Conservation (phyloP, 805 yeast species). For the Brettanomyces anomalus region DNA sequence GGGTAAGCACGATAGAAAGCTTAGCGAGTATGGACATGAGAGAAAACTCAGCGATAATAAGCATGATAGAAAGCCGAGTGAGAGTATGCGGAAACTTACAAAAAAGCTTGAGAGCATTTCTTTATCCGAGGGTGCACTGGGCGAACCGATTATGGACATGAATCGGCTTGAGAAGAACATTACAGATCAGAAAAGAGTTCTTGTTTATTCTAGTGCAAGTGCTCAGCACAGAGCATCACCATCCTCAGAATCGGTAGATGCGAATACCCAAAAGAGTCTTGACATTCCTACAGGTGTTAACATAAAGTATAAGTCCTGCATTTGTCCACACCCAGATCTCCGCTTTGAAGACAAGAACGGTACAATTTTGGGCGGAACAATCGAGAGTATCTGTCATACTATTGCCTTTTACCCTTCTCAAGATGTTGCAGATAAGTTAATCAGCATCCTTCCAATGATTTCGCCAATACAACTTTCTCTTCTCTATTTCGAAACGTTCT, state of each 20-base stretch:
- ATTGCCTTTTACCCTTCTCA: conserved; percentile 44
- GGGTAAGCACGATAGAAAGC: background rate
- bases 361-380: conserved; percentile 39
- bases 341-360: conserved; percentile 40
- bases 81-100: background rate
- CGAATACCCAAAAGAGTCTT: background rate
- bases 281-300: background rate
- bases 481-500: conserved; percentile 29
- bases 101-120: background rate
- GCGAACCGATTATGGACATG: background rate
- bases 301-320: conserved; percentile 23
- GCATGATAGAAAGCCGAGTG: background rate
- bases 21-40: too few relatives aligned
- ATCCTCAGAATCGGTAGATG: background rate
- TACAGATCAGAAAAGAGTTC: background rate
- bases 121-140: background rate
- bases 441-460: conserved; percentile 46
- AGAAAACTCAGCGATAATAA: background rate
- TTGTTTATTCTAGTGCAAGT: too few relatives aligned
- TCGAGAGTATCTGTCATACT: conserved; percentile 73
- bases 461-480: conserved; percentile 38
- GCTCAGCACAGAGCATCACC: background rate
- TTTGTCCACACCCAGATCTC: conserved; percentile 56
- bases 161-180: background rate
- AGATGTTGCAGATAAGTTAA: conserved; percentile 30